A percentile compares a stretch with the other conserved stretches of the same genome.
Conservation (phyloP, 148 eudicot species). For the Talinum fruticosum region DNA sequence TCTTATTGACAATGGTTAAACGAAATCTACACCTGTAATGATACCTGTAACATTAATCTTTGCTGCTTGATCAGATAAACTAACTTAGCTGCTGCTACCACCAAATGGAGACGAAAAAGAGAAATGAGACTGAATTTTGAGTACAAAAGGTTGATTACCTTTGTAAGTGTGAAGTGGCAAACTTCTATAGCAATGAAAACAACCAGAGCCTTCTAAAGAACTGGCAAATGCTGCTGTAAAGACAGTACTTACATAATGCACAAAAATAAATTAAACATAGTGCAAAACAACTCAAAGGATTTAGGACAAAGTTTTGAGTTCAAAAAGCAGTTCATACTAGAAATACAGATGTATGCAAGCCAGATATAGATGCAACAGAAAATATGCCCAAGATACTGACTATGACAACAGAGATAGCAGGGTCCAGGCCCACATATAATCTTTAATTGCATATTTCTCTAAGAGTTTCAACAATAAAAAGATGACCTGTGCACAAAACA, state of each 20-base stretch:
- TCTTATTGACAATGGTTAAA: too few relatives aligned
- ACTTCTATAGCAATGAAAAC: neutral
- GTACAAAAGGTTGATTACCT: neutral
- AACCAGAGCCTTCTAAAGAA: neutral
- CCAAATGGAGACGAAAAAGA: neutral
- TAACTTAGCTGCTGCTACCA: neutral
- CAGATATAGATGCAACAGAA: neutral
- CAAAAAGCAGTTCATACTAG: constrained; percentile 5
- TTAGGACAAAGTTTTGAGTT: neutral
- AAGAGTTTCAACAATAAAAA: constrained; percentile 24
- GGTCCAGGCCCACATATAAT: constrained; percentile 21
- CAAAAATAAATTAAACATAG: neutral
- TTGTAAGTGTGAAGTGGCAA: neutral
- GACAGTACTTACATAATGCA: neutral
- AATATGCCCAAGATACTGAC: neutral
- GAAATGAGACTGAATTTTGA: neutral
- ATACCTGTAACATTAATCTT: neutral
- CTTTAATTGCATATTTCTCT: constrained; percentile 25
- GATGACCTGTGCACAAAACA: constrained; percentile 28
- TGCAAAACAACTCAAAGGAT: neutral
- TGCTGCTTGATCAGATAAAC: neutral
- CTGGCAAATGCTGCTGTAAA: neutral
- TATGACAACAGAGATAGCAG: constrained; percentile 2
- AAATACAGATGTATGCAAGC: neutral
- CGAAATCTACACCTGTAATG: neutral